Percentiles rank a stretch among this genome's conserved stretches.
Conservation (phyloP, 768 basidiomycete genomes). For the Boletus bicolor region DNA sequence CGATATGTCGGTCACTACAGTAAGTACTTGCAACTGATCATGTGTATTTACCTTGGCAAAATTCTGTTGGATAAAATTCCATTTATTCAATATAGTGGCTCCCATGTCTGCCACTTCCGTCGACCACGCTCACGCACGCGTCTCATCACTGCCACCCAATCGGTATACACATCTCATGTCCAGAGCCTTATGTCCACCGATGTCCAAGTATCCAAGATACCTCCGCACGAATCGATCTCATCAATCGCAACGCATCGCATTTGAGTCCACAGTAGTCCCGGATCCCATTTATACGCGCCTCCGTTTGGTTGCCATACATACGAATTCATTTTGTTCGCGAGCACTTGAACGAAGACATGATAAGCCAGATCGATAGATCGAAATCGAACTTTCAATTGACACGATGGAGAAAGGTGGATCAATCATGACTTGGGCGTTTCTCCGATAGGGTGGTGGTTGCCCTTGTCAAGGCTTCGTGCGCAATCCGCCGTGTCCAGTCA, state of each 20-base stretch:
- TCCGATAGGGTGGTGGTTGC: background rate
- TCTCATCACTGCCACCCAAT: background rate
- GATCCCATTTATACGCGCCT: background rate
- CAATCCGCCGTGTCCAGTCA: background rate
- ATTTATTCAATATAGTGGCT: background rate
- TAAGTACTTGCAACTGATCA: background rate
- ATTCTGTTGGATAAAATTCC: background rate
- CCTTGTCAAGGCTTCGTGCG: background rate
- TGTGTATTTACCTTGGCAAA: background rate
- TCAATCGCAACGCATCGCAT: background rate
- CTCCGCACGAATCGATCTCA: background rate
- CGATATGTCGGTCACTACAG: background rate
- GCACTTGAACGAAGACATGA: background rate
- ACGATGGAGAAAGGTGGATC: background rate
- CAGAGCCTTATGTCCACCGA: background rate
- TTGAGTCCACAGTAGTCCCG: background rate
- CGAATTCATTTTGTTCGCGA: background rate
- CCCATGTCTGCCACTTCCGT: background rate
- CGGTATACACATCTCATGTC: background rate
- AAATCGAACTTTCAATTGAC: background rate
- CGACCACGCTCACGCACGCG: background rate
- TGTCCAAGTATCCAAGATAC: background rate
- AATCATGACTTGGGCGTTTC: background rate
- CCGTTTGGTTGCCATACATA: background rate
- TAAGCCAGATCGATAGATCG: background rate